A percentile compares a stretch with the other conserved stretches of the same genome.
Evolutionary conservation across 805 yeast species (phyloP).

Genomic region (Candida suzukii): DNA sequence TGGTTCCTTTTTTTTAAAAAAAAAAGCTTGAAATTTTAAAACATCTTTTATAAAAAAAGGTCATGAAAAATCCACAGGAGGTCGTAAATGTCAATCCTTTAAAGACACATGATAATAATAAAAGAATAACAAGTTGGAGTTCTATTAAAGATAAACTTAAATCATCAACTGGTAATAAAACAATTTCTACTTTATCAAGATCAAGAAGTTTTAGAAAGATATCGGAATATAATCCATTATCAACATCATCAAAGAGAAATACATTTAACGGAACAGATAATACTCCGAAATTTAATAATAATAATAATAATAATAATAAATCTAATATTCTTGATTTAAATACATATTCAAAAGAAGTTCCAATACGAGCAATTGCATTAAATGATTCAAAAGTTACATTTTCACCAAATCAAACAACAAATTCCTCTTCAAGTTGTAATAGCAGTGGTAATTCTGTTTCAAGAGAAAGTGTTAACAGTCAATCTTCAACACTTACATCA

Average conservation of each 20-base stretch:
- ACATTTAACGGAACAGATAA: neutral
- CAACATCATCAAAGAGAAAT: neutral
- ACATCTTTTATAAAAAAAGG: too few relatives aligned
- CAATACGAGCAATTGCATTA: neutral
- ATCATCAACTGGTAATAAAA: neutral
- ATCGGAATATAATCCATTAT: neutral
- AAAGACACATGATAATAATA: neutral
- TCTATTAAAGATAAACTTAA: constrained; percentile 12
- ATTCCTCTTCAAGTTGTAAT: neutral
- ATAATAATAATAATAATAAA: too few relatives aligned
- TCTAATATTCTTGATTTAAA: neutral
- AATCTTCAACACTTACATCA: neutral
- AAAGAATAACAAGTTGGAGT: constrained; percentile 13
- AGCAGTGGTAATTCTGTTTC: neutral
- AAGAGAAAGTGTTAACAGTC: neutral
- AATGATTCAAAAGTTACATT: neutral
- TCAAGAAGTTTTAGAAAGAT: neutral
- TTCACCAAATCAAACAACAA: neutral
- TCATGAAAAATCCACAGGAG: neutral
- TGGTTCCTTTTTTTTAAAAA: too few relatives aligned
- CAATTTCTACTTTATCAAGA: neutral
- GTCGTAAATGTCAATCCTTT: neutral
- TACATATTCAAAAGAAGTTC: neutral
- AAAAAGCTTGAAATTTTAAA: too few relatives aligned
- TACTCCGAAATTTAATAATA: too few relatives aligned